A percentile compares a stretch with the other conserved stretches of the same genome.
These are phyloP conservation scores for Juglanconis sp. DNA, from an alignment of 2,329 filamentous ascomycete genomes.

Conservation along the genomic window DNA sequence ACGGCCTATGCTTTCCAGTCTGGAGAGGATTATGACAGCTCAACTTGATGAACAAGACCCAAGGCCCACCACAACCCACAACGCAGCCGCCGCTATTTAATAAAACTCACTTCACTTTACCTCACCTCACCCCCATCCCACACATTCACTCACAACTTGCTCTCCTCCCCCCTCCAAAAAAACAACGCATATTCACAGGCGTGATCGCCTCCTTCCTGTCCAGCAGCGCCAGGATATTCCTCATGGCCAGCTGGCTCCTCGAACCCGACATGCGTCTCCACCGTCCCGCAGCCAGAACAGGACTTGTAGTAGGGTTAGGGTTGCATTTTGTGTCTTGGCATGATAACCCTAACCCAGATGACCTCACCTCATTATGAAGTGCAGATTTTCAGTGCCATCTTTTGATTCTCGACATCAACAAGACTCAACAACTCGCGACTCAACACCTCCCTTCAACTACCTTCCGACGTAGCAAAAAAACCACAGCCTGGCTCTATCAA, in stretches of 20 bases:
- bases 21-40: too few species aligned
- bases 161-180: constrained; percentile 34
- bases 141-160: background rate
- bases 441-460: background rate
- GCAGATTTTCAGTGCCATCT: background rate
- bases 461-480: too few species aligned
- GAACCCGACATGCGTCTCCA: constrained; percentile 64
- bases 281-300: too few species aligned
- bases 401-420: background rate
- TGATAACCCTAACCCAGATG: background rate
- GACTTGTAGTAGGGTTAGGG: too few species aligned
- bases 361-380: background rate
- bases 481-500: too few species aligned
- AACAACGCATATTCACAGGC: constrained; percentile 61
- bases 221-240: constrained; percentile 62
- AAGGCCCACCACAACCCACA: background rate
- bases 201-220: constrained; percentile 50
- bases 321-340: too few species aligned
- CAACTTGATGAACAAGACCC: too few species aligned
- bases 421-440: too few species aligned
- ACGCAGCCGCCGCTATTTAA: background rate
- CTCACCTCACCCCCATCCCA: background rate
- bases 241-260: constrained; percentile 65
- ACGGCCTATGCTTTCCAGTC: too few species aligned
- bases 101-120: background rate